These are phyloP conservation scores for Penstemon barbatus DNA, from an alignment of 257 asterid species.

Conservation along the genomic window DNA sequence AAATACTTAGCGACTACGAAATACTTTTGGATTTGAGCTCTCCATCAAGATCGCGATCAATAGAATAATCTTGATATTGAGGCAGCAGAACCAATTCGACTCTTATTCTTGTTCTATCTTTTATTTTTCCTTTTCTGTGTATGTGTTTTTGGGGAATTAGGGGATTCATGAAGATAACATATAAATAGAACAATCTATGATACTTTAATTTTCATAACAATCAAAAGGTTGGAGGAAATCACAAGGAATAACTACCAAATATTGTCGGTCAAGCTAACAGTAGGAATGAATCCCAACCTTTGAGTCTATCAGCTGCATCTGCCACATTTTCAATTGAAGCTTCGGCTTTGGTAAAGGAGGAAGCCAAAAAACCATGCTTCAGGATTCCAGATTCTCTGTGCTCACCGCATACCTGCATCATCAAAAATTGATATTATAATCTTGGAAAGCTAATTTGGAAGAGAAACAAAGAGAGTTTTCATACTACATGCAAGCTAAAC, in stretches of 20 bases:
- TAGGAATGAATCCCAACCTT: slow-evolving; percentile 48
- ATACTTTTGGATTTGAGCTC: too few species aligned
- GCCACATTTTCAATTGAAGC: slow-evolving; percentile 36
- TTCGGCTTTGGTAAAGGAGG: slow-evolving; percentile 49
- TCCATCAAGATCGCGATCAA: too few species aligned
- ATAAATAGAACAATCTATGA: not conserved
- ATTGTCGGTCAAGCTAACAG: slow-evolving; percentile 15
- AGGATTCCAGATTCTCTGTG: slow-evolving; percentile 88
- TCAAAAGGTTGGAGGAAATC: not conserved
- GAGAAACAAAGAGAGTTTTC: not conserved
- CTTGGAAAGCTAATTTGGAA: not conserved
- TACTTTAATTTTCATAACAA: not conserved
- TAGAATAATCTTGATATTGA: too few species aligned
- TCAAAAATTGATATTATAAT: not conserved
- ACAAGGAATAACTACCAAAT: slow-evolving; percentile 7
- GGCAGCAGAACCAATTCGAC: too few species aligned
- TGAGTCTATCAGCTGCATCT: slow-evolving; percentile 35
- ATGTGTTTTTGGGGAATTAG: not conserved
- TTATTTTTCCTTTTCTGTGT: not conserved
- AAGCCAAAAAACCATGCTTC: slow-evolving; percentile 70
- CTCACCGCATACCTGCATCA: slow-evolving; percentile 75
- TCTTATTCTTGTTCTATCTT: not conserved
- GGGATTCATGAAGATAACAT: not conserved
- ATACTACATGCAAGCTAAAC: not conserved
- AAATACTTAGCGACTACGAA: too few species aligned